Base-by-base conservation (phyloP, 1,284 basidiomycete species). In the Apiotrichum gracile region DNA sequence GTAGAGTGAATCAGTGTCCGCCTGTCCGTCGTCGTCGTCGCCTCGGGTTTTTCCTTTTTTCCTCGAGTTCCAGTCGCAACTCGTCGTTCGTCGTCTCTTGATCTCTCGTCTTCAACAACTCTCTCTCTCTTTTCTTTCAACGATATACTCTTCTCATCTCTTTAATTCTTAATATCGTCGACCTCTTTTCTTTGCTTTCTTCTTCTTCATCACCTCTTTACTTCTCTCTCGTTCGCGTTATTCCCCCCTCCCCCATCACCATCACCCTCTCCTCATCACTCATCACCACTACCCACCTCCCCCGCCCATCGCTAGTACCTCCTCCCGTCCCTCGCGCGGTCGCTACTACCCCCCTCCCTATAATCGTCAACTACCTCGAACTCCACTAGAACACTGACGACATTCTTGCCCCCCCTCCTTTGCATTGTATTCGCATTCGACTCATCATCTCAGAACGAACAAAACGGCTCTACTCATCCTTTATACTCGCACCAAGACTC, bases 1-100 rank as follows among this genome's bases (percentile, higher is more conserved):
- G n/a, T n/a, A n/a, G n/a, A n/a, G n/a, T n/a, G n/a, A n/a, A n/a
- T n/a, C n/a, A n/a, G n/a, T n/a, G n/a, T n/a, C n/a, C n/a, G n/a
- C n/a, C n/a, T n/a, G n/a, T n/a, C n/a, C n/a, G n/a, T n/a, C n/a
- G n/a, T n/a, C n/a, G n/a, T n/a, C n/a, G n/a, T n/a, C n/a, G n/a
- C n/a, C n/a, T n/a, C n/a, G n/a, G n/a, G n/a, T n/a, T n/a, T n/a
- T n/a, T n/a, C n/a, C n/a, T n/a, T n/a, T n/a, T n/a, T n/a, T n/a
- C n/a, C n/a, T n/a, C n/a, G n/a, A n/a, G n/a, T n/a, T n/a, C n/a
- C n/a, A n/a, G n/a, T n/a, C n/a, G n/a, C n/a, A n/a, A n/a, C n/a
- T n/a, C n/a, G n/a, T n/a, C n/a, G n/a, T n/a, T 49, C 46, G 24
- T 41, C 19, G 42, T 50, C 33, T 34, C 35, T 41, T 34, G 33